These are phyloP conservation scores for Myxozyma udenii DNA, from an alignment of 805 yeast genomes.

Conservation along the genomic window DNA sequence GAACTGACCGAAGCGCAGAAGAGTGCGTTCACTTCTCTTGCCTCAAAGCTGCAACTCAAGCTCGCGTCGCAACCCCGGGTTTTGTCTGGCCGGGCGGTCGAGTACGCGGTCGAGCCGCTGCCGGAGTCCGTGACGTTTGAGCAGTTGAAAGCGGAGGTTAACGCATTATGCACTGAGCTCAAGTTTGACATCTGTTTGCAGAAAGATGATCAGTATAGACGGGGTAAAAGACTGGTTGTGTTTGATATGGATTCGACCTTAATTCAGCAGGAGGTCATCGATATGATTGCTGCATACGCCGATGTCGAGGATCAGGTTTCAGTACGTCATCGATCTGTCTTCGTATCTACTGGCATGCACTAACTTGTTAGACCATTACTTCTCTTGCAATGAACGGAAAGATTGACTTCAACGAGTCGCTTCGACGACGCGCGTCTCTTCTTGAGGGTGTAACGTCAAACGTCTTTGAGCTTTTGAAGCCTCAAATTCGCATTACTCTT, in stretches of 20 bases:
- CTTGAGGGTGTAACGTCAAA: constrained; percentile 75
- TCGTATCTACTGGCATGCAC: neutral
- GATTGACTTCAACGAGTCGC: constrained; percentile 80
- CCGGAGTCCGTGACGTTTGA: constrained; percentile 5
- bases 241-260: constrained; percentile 98
- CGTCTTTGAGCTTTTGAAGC: constrained; percentile 76
- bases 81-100: constrained; percentile 22
- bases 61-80: no score
- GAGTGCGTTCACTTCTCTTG: no score
- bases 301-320: constrained; percentile 83
- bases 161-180: constrained; percentile 8
- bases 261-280: constrained; percentile 95
- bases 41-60: no score
- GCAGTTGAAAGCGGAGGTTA: constrained; percentile 3
- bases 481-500: constrained; percentile 68
- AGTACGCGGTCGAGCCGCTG: constrained; percentile 8
- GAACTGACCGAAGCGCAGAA: no score
- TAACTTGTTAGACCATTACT: constrained; percentile 55
- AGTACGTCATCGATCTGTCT: constrained; percentile 32
- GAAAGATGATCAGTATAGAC: constrained; percentile 10
- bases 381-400: constrained; percentile 97
- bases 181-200: constrained; percentile 22
- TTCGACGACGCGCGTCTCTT: constrained; percentile 70
- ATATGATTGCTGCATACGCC: constrained; percentile 92
- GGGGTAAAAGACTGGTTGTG: constrained; percentile 54